Evolutionary conservation across 2,329 filamentous ascomycete genomes (phyloP).

Genomic region (Cladophialophora chaetospira): DNA sequence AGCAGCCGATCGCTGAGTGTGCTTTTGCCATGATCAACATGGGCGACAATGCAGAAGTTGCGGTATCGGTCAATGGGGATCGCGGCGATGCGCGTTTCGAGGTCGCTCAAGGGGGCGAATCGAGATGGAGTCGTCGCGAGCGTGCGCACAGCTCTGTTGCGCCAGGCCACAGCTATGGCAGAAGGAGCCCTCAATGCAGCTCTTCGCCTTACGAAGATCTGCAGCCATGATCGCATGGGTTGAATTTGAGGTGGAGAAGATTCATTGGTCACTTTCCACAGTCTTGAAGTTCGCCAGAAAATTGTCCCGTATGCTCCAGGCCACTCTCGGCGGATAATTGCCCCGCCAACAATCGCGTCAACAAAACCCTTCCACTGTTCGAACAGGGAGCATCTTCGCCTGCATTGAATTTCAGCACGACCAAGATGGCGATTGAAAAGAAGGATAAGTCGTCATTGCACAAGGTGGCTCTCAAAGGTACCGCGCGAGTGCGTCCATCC

Average conservation of each 20-base stretch:
- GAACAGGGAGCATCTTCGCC: background rate
- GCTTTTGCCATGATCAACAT: constrained; percentile 98
- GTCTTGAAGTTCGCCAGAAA: background rate
- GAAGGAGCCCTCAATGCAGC: constrained; percentile 28
- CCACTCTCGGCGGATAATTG: constrained; percentile 8
- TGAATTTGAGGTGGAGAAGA: constrained; percentile 9
- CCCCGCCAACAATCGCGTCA: constrained; percentile 23
- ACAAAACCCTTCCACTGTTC: constrained; percentile 10
- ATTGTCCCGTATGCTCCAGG: background rate
- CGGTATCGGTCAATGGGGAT: constrained; percentile 62
- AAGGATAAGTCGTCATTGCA: constrained; percentile 84
- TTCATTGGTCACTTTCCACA: background rate
- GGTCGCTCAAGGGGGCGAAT: constrained; percentile 45
- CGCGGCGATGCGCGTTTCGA: constrained; percentile 59
- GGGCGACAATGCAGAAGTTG: constrained; percentile 98
- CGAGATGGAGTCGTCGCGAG: constrained; percentile 36
- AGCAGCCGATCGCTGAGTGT: constrained; percentile 90
- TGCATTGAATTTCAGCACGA: constrained; percentile 7
- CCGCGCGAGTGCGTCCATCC: constrained; percentile 7
- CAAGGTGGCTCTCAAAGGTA: constrained; percentile 74
- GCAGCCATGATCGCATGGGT: constrained; percentile 34
- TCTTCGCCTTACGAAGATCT: constrained; percentile 33
- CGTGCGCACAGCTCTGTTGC: constrained; percentile 32
- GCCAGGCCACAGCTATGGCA: constrained; percentile 12
- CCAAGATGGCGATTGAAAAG: constrained; percentile 38